phyloP scores from a whole-genome alignment of 1,284 basidiomycete species.

The Amylostereum chailletii region DNA sequence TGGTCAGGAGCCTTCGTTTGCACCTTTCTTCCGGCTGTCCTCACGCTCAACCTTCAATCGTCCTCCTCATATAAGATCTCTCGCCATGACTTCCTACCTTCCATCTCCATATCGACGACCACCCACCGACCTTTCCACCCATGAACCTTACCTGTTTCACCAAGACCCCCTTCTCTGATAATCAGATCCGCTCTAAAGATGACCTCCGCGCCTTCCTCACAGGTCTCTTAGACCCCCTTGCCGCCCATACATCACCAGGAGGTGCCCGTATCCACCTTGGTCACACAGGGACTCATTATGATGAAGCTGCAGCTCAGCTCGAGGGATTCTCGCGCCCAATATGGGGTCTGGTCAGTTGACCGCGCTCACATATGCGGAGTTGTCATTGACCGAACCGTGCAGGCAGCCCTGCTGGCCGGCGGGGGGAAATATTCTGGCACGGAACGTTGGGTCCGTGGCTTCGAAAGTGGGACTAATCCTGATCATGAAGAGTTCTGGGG shows the following conservation, averaged over 20 bases:
- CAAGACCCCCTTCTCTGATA: conserved; percentile 38
- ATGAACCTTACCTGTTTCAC: conserved; percentile 9
- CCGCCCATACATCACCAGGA: conserved; percentile 60
- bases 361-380: no score
- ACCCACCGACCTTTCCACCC: background rate
- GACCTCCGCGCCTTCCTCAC: conserved; percentile 50
- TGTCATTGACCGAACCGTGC: no score
- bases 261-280: conserved; percentile 66
- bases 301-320: conserved; percentile 64
- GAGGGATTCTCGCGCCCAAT: conserved; percentile 73
- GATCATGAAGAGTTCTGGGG: conserved; percentile 68
- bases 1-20: no score
- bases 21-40: no score
- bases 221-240: conserved; percentile 58
- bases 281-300: conserved; percentile 69
- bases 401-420: conserved; percentile 50
- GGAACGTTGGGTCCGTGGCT: conserved; percentile 56
- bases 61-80: no score
- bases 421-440: conserved; percentile 48
- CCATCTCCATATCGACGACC: no score
- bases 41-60: no score
- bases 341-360: conserved; percentile 47
- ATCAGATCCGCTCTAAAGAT: conserved; percentile 49
- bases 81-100: no score
- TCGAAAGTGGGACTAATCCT: conserved; percentile 61